phyloP scores from a whole-genome alignment of 176 grass and related monocot species.

The Hyparrhenia diplandra region DNA sequence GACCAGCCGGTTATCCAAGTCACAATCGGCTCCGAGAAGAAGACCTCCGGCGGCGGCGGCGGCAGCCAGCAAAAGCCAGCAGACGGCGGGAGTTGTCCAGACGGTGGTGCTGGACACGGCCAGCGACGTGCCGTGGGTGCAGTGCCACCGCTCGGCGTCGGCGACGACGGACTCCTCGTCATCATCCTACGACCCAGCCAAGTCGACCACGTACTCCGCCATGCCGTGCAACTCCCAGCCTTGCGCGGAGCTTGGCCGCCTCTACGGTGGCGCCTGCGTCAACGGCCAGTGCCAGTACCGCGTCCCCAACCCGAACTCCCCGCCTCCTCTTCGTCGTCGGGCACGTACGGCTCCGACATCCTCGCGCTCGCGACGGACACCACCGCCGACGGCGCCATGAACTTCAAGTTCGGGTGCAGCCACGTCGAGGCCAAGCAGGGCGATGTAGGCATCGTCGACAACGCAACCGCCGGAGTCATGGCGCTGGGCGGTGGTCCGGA shows the following conservation, averaged over 20 bases:
- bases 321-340: background rate
- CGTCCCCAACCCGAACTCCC: background rate
- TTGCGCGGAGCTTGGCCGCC: background rate
- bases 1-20: background rate
- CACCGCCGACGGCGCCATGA: background rate
- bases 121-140: slow-evolving; percentile 5
- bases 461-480: slow-evolving; percentile 33
- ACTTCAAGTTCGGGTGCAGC: slow-evolving; percentile 58
- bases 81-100: background rate
- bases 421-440: slow-evolving; percentile 31
- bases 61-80: background rate
- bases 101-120: background rate
- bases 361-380: background rate
- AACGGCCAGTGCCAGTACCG: background rate
- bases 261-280: background rate
- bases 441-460: slow-evolving; percentile 15
- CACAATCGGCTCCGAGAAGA: background rate
- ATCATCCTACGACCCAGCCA: background rate
- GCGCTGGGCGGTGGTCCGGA: slow-evolving; percentile 45
- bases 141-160: background rate
- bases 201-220: background rate
- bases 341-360: background rate
- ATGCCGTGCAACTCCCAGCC: background rate
- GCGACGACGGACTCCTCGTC: background rate
- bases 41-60: too few species aligned